A percentile compares a stretch with the other conserved stretches of the same genome.
Conservation (phyloP, 2,329 filamentous ascomycete species). For the Penicillium sp. region DNA sequence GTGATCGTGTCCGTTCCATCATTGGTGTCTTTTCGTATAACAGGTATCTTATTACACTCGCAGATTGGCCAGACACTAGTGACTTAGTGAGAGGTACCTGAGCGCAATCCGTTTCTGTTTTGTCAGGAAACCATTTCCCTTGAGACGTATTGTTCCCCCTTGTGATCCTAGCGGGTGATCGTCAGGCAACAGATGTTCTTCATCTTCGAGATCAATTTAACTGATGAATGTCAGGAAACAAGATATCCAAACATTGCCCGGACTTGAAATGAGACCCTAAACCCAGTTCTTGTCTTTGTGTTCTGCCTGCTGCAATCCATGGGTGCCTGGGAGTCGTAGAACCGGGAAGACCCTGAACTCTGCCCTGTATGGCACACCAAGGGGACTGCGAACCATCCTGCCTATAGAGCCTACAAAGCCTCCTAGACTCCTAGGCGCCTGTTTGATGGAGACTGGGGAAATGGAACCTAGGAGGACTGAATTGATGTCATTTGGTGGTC, state of each 20-base stretch:
- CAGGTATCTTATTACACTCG: neutral
- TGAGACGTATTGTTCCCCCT: constrained; percentile 5
- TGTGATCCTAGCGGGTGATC: constrained; percentile 22
- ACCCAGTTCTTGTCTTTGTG: neutral
- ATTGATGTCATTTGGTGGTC: neutral
- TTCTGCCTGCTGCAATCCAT: constrained; percentile 10
- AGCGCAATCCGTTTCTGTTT: neutral
- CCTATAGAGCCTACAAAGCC: neutral
- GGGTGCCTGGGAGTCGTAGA: constrained; percentile 7
- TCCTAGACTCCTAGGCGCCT: neutral
- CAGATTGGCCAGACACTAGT: neutral
- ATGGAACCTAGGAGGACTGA: neutral
- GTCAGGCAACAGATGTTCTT: constrained; percentile 20
- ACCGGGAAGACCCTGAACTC: constrained; percentile 14
- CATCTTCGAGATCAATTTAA: neutral
- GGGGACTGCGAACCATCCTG: neutral
- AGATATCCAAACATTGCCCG: neutral
- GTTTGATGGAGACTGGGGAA: neutral
- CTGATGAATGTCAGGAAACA: neutral
- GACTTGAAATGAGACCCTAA: neutral
- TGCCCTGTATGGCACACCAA: constrained; percentile 15
- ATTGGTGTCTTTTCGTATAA: neutral
- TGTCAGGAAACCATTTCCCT: constrained; percentile 15
- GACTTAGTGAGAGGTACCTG: constrained; percentile 4
- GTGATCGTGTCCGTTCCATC: constrained; percentile 15